phyloP scores from a whole-genome alignment of 257 asterid species.

The Echium plantagineum region DNA sequence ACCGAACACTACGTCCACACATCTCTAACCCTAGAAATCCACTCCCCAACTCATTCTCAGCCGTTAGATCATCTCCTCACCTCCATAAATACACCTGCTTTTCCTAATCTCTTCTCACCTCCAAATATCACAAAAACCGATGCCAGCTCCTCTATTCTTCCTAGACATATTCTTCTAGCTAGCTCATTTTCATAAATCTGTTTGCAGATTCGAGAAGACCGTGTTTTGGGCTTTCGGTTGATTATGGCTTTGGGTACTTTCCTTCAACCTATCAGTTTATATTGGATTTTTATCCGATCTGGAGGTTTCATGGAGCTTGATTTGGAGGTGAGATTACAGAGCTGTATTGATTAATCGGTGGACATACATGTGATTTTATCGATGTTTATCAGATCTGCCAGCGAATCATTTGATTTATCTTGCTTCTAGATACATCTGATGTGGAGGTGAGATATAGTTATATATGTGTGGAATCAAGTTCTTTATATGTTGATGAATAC shows the following conservation, averaged over 20 bases:
- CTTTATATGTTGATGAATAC: too few relatives aligned
- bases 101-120: not conserved
- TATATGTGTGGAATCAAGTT: too few relatives aligned
- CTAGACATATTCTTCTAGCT: not conserved
- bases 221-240: conserved; percentile 22
- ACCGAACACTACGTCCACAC: conserved; percentile 13
- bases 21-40: conserved; percentile 22
- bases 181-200: not conserved
- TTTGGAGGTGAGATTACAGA: too few relatives aligned
- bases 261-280: not conserved
- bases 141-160: too few relatives aligned
- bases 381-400: too few relatives aligned
- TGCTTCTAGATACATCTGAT: too few relatives aligned
- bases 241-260: conserved; percentile 10
- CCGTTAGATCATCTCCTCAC: conserved; percentile 29
- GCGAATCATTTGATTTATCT: too few relatives aligned
- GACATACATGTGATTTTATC: too few relatives aligned
- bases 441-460: too few relatives aligned
- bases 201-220: conserved; percentile 10
- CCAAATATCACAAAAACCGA: not conserved
- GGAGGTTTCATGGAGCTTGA: too few relatives aligned
- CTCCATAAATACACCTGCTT: conserved; percentile 20
- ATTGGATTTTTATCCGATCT: not conserved
- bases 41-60: conserved; percentile 8
- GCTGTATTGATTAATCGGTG: too few relatives aligned